Conservation (phyloP, 192 early-diverging fungal genomes). For the Phlyctochytrium planicorne region DNA sequence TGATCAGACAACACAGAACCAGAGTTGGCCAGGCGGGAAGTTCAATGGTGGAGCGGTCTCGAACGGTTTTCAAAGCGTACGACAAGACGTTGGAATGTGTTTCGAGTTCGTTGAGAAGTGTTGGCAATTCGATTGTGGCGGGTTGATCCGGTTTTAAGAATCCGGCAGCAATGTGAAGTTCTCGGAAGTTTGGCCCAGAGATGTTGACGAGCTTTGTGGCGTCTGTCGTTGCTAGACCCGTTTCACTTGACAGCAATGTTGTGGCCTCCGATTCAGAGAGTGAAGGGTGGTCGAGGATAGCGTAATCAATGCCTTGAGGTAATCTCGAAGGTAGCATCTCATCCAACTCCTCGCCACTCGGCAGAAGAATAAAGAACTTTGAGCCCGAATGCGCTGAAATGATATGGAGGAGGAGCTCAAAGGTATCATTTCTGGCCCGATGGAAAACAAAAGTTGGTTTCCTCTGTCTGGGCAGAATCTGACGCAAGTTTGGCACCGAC, state of each 20-base stretch:
- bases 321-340: not conserved
- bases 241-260: not conserved
- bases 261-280: not conserved
- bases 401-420: not conserved
- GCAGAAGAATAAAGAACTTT: not conserved
- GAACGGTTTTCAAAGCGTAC: not conserved
- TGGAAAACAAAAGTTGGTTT: constrained; percentile 3
- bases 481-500: not conserved
- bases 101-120: not conserved
- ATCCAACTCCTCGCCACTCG: not conserved
- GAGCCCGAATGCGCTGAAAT: not conserved
- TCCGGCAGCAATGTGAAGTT: not conserved
- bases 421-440: not conserved
- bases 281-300: not conserved
- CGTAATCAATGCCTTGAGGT: not conserved
- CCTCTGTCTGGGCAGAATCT: no score
- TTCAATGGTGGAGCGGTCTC: not conserved
- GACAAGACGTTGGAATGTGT: not conserved
- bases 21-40: not conserved
- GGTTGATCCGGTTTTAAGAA: not conserved
- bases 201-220: not conserved
- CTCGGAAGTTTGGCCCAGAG: not conserved
- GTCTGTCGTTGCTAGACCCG: not conserved
- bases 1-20: not conserved
- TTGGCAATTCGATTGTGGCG: not conserved